Percentiles rank a stretch among this genome's conserved stretches.
phyloP scores from a whole-genome alignment of 148 eudicot species.

The Polygonum aviculare region DNA sequence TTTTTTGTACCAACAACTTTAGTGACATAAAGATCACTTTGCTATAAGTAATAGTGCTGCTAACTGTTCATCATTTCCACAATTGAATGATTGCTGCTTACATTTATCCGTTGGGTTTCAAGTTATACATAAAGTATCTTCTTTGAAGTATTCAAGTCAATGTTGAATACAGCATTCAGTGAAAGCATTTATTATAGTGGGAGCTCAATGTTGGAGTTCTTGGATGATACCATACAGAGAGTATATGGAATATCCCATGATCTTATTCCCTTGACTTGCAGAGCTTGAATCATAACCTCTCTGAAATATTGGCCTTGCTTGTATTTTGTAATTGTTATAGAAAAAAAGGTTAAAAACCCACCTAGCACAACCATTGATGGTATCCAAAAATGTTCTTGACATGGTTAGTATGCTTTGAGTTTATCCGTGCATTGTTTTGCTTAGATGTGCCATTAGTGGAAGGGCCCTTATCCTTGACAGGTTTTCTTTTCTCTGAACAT shows the following conservation, averaged over 20 bases:
- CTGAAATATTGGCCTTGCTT: background rate
- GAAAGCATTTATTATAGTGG: background rate
- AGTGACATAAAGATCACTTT: background rate
- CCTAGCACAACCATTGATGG: background rate
- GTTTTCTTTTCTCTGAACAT: background rate
- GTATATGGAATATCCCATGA: background rate
- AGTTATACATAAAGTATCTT: background rate
- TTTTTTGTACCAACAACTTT: background rate
- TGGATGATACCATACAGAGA: background rate
- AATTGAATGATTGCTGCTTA: background rate
- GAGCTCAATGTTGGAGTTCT: background rate
- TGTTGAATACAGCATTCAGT: background rate
- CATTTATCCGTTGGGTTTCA: background rate
- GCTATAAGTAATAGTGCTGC: background rate
- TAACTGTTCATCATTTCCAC: background rate
- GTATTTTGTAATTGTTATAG: background rate
- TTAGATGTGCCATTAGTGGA: background rate
- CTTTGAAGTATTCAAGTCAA: background rate
- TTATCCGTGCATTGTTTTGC: background rate
- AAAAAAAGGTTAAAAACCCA: background rate
- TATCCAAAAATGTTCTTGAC: background rate
- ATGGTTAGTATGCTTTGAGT: background rate
- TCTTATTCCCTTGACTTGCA: slow-evolving; percentile 4
- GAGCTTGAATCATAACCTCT: background rate
- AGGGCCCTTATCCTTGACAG: background rate